Percentiles rank a stretch among this genome's conserved stretches.
Evolutionary conservation across 2,329 filamentous ascomycete genomes (phyloP).

Genomic region (Clarireedia homoeocarpa): DNA sequence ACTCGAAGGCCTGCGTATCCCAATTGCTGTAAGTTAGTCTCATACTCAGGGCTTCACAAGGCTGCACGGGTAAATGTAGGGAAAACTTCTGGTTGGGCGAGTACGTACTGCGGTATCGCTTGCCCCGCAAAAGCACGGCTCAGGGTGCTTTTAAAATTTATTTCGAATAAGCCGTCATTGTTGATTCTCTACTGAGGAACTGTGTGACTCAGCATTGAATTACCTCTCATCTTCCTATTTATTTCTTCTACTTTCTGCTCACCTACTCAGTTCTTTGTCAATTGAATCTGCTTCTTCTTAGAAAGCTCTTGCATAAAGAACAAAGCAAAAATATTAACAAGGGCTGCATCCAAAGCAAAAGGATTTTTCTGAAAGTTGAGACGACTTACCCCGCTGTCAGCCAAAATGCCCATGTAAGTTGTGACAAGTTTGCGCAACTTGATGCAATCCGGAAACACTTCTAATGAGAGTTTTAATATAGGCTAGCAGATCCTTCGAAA

Average conservation of each 20-base stretch:
- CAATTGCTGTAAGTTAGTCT: too few species aligned
- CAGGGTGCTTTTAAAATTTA: not conserved
- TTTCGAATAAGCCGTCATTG: not conserved
- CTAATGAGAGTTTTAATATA: conserved; percentile 23
- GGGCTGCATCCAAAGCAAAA: not conserved
- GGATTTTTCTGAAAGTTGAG: not conserved
- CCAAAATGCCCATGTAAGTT: conserved; percentile 19
- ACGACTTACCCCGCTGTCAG: conserved; percentile 11
- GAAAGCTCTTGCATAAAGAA: not conserved
- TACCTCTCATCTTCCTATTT: not conserved
- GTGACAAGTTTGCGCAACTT: not conserved
- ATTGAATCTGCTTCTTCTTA: too few species aligned
- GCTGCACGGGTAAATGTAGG: too few species aligned
- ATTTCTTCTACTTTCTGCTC: not conserved
- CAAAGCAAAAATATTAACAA: not conserved
- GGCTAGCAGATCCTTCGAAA: conserved; percentile 67
- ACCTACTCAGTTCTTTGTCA: not conserved
- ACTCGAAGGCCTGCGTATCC: too few species aligned
- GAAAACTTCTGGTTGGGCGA: too few species aligned
- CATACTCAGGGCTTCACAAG: too few species aligned
- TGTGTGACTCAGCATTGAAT: not conserved
- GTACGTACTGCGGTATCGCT: too few species aligned
- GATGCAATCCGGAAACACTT: not conserved
- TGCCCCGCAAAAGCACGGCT: too few species aligned
- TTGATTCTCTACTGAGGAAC: not conserved